Conservation (phyloP, 148 eudicot species). For the Euryodendron excelsum region DNA sequence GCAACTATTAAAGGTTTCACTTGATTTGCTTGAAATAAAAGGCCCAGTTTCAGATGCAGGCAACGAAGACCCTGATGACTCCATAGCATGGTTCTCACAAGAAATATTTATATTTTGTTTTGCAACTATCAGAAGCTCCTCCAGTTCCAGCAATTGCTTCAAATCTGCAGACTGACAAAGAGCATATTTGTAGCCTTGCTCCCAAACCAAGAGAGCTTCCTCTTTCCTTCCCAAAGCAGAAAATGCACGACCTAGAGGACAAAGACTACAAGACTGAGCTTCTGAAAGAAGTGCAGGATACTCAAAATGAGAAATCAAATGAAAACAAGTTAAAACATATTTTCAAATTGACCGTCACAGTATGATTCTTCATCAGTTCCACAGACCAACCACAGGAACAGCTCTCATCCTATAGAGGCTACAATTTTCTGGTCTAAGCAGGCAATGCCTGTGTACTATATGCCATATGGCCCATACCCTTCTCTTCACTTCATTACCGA, state of each 20-base stretch:
- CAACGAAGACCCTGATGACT: constrained; percentile 37
- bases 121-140: constrained; percentile 61
- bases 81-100: constrained; percentile 33
- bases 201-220: constrained; percentile 81
- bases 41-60: constrained; percentile 34
- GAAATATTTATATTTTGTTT: constrained; percentile 36
- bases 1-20: constrained; percentile 39
- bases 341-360: neutral
- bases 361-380: neutral
- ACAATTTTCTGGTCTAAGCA: constrained; percentile 1
- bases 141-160: constrained; percentile 83
- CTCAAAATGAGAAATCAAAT: constrained; percentile 6
- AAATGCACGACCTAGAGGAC: constrained; percentile 66
- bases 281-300: constrained; percentile 7
- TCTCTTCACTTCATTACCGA: neutral
- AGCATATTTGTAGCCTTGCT: constrained; percentile 82
- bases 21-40: constrained; percentile 35
- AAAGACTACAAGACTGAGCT: constrained; percentile 11
- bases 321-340: neutral
- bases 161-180: constrained; percentile 73
- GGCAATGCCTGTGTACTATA: neutral
- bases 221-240: constrained; percentile 80
- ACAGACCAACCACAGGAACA: neutral
- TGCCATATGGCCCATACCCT: too few relatives aligned
- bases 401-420: neutral